Evolutionary conservation across 139 green algal genomes (phyloP), one percentile per base, ranked within the genome.

Genomic region (Micromonas commoda): DNA sequence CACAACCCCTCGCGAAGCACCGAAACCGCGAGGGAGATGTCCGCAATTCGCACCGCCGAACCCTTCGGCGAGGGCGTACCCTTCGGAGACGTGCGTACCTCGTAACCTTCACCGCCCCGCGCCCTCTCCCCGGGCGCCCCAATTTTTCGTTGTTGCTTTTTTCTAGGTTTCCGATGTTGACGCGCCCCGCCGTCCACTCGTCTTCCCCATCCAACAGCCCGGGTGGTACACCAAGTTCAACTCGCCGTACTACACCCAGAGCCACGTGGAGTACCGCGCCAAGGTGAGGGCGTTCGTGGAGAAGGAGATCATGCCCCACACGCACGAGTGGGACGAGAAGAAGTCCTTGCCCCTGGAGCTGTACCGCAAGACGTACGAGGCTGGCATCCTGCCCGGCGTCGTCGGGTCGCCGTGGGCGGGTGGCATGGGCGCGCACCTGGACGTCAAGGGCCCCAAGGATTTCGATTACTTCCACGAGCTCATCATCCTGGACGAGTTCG

Each of bases 401-500:
- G 80, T 81, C 32, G 80, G 80, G 5, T 35, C 61, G 5, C 79
- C 79, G 57, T 84, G 79, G 79, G 66, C 73, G 5, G 33, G 57
- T 28, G 78, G 61, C 64, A 39, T 79, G 37, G 71, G 28, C 23
- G 21, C 52, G 26, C 32, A 37, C 33, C 35, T 24, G 19, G 64
- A 35, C 33, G 28, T 52, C 33, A 29, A n/a, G 19, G 35, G 35
- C 37, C 54, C 66, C 19, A 51, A 71, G 57, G 13, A 35, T 26
- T 76, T 68, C 35, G 76, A 76, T 68, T 66, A 78, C 28, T 78
- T 78, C 29, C 72, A 77, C 77, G 66, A 79, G 65, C 45, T 85
- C 29, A 81, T 82, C 72, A 37, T 82, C 26, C 73, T 80, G 13
- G 81, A 83, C 64, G 81, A 82, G 60, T 70, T 85, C 51, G 72